phyloP scores from a whole-genome alignment of 2,329 filamentous ascomycete genomes.

The Pestalotiopsis sp. region DNA sequence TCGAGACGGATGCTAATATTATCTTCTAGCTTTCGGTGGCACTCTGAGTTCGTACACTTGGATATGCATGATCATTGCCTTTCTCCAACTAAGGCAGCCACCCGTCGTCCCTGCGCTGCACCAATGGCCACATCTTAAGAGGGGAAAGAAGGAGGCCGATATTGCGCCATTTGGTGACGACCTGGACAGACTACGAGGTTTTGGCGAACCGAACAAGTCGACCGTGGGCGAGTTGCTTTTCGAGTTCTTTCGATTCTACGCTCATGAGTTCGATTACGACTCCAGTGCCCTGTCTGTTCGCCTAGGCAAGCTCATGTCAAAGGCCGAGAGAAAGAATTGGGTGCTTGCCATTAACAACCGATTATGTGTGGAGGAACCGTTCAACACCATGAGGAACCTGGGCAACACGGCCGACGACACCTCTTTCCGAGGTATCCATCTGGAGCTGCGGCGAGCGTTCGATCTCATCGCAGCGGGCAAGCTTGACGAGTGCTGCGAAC shows the following conservation, averaged over 20 bases:
- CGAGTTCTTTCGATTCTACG: conserved; percentile 93
- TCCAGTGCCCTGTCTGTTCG: conserved; percentile 83
- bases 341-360: conserved; percentile 77
- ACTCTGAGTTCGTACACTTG: conserved; percentile 98
- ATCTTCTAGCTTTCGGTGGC: conserved; percentile 76
- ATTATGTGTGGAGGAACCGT: conserved; percentile 94
- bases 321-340: conserved; percentile 83
- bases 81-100: conserved; percentile 83
- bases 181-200: conserved; percentile 71
- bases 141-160: conserved; percentile 64
- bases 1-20: neutral
- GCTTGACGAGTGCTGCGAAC: conserved; percentile 81
- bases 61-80: conserved; percentile 98
- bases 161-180: conserved; percentile 86
- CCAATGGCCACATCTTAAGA: conserved; percentile 66
- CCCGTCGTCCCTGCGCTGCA: conserved; percentile 87
- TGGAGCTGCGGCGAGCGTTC: conserved; percentile 88
- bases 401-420: conserved; percentile 97
- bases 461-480: conserved; percentile 78
- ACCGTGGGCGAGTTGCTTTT: conserved; percentile 86
- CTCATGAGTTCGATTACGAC: conserved; percentile 89
- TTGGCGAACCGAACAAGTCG: conserved; percentile 79
- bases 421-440: conserved; percentile 87
- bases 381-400: conserved; percentile 86
- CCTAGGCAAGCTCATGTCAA: conserved; percentile 75